Base-by-base conservation (phyloP, 1,139 yeast genomes). In the Protomyces inundatus region DNA sequence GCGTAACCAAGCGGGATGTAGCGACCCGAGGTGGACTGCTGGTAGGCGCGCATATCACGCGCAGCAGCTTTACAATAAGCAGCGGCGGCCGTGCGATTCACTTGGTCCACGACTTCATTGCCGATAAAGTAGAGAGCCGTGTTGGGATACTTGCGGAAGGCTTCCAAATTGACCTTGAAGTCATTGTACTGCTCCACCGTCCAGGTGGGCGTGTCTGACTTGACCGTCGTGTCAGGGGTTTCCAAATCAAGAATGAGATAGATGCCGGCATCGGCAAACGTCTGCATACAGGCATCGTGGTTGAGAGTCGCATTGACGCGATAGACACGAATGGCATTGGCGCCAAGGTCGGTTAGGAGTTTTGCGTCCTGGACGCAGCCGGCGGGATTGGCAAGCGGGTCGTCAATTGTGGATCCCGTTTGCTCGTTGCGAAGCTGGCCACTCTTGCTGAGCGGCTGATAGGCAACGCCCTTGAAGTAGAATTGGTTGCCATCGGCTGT, bases 111-210 rank as follows among this genome's bases (percentile, higher is more conserved):
- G 57, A 93, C 82, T 75, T 93, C 98, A 75, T 93, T 93, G 0
- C 98, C 98, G 6, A 97, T 96, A 76, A 93, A 89, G 76, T 88
- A 91, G 0, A 95, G 98, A 64, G 93, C 79, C 0, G 97, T 88
- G 74, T 93, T 93, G 75, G 91, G 88, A 76, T 89, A 93, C 40
- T 82, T 80, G 14, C 95, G 80, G 74, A 93, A 93, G 66, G 88
- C 93, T 65, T 90, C 90, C 33, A 91, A 83, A 7, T 90, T 86
- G 70, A 83, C 84, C 70, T 81, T 87, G 74, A 91, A 93, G 0
- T 95, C 82, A 3, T 84, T 82, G 91, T 93, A 88, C 0, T 98
- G 98, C 70, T 90, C 95, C 71, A 87, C 84, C 69, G 95, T 90
- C 23, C 98, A 81, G 72, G 90, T 86, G 71, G 93, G 78, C 70